Percentiles rank a stretch among this genome's conserved stretches.
Conservation (phyloP, 2,329 filamentous ascomycete genomes). For the Westerdykella aurantiaca region DNA sequence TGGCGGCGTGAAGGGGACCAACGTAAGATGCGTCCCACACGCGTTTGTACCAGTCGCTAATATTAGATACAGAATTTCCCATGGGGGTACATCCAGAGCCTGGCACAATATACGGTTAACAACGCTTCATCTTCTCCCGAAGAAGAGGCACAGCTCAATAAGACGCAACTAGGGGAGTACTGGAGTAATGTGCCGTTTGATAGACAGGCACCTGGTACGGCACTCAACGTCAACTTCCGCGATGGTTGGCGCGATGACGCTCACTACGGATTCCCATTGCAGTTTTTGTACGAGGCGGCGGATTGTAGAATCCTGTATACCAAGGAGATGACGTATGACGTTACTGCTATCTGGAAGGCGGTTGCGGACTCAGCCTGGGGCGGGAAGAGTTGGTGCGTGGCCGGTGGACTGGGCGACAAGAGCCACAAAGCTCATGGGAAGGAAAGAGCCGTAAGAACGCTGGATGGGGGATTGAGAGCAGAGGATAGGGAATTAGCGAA, state of each 20-base stretch:
- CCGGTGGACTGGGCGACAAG: slow-evolving; percentile 21
- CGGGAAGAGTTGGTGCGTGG: slow-evolving; percentile 27
- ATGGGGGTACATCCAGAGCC: slow-evolving; percentile 28
- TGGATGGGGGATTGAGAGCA: slow-evolving; percentile 11
- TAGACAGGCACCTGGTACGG: slow-evolving; percentile 20
- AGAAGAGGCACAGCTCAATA: slow-evolving; percentile 25
- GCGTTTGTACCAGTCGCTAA: too few species aligned
- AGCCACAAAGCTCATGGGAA: slow-evolving; percentile 17
- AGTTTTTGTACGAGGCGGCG: slow-evolving; percentile 57
- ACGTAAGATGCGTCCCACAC: slow-evolving; percentile 10
- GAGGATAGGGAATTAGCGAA: slow-evolving; percentile 20
- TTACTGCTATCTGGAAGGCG: slow-evolving; percentile 50
- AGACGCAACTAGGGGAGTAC: slow-evolving; percentile 29
- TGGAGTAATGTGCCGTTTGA: slow-evolving; percentile 26
- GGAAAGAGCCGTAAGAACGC: slow-evolving; percentile 1
- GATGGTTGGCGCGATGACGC: slow-evolving; percentile 40
- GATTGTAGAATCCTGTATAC: slow-evolving; percentile 60
- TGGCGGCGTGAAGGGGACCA: slow-evolving; percentile 59
- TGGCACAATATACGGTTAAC: slow-evolving; percentile 14
- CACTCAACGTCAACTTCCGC: slow-evolving; percentile 34
- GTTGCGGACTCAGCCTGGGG: slow-evolving; percentile 34
- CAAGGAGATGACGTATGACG: slow-evolving; percentile 49
- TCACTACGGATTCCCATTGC: slow-evolving; percentile 42
- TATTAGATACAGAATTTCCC: slow-evolving; percentile 10
- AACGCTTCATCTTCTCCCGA: slow-evolving; percentile 12